Base-by-base conservation (phyloP, 768 basidiomycete species). In the Boletus sp. region DNA sequence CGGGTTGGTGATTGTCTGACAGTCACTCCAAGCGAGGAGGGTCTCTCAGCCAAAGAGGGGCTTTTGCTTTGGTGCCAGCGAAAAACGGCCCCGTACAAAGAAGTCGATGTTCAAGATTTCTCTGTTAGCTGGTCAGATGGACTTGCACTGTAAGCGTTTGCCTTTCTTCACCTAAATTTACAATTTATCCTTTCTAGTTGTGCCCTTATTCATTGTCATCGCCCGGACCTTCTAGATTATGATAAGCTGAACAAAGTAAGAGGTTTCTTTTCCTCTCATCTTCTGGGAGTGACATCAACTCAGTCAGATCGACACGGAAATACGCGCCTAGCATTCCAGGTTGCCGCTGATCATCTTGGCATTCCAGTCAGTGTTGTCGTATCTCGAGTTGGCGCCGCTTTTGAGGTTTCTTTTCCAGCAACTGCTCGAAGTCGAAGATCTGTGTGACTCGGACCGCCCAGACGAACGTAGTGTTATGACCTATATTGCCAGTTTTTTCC, bases 381-480 rank as follows among this genome's bases (percentile, higher is more conserved):
- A 23, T 52, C 13, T n/a, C 27, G 21, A 49, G 10, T 60, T 23
- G 43, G 47, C 23, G 15, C 30, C 11, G 5, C 29, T 42, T 56
- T 56, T 55, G 37, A 59, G 35, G 46, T 37, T 7, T 34, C 23
- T 32, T 41, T 45, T 29, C 32, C 52, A 97, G 93, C 92, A 90
- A 87, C 76, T 99, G 5, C 81, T 99, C 19, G 97, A 99, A 78
- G 96, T 98, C 0, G 88, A 93, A 51, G 97, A 99, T 76, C 71
- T 99, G 30, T 95, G 93, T 61, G 93, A 94, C 65, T 83, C 85
- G 0, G 76, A 76, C n/a, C 82, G 80, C 44, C 96, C 96, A 0
- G 97, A 99, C 69, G 97, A 99, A 72, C 85, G 93, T 35, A 93
- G 90, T 70, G 91, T 98, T 11, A 98, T 98, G 93, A 98, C 94